Percentiles rank a stretch among this genome's conserved stretches.
Evolutionary conservation across 768 basidiomycete genomes (phyloP).

Genomic region (Cyathus striatus): DNA sequence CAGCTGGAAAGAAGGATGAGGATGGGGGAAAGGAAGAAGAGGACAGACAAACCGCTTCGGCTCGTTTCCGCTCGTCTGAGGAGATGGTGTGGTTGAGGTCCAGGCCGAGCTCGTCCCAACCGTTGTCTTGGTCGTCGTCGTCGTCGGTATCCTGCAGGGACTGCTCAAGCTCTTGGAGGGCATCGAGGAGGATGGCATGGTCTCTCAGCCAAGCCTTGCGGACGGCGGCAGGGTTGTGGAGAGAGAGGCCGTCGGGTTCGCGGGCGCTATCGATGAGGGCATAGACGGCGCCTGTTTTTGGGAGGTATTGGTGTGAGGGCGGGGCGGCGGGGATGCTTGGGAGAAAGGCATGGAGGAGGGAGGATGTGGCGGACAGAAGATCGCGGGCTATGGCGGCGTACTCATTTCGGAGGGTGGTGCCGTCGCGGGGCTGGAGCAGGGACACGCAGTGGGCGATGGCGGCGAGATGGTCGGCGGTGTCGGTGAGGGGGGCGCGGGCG

Average conservation of each 20-base stretch:
- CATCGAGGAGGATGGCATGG: slow-evolving; percentile 56
- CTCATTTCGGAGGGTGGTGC: slow-evolving; percentile 41
- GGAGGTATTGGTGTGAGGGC: slow-evolving; percentile 42
- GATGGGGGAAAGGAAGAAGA: slow-evolving; percentile 2
- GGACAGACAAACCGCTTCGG: slow-evolving; percentile 44
- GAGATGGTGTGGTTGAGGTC: slow-evolving; percentile 40
- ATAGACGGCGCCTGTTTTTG: slow-evolving; percentile 56
- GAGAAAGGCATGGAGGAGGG: slow-evolving; percentile 40
- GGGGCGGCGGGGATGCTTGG: slow-evolving; percentile 18
- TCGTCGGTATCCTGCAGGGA: slow-evolving; percentile 41
- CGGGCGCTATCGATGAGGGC: slow-evolving; percentile 51
- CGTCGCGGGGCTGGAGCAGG: slow-evolving; percentile 40
- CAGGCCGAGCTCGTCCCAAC: slow-evolving; percentile 63
- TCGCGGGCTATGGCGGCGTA: slow-evolving; percentile 30
- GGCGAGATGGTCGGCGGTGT: slow-evolving; percentile 43
- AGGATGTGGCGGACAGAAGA: slow-evolving; percentile 37
- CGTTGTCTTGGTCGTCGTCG: slow-evolving; percentile 39
- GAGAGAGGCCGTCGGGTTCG: slow-evolving; percentile 41
- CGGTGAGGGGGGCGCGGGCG: slow-evolving; percentile 44
- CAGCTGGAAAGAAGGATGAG: slow-evolving; percentile 40
- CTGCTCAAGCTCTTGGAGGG: slow-evolving; percentile 48
- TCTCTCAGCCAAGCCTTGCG: slow-evolving; percentile 45
- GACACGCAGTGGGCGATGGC: slow-evolving; percentile 46
- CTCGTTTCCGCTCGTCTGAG: slow-evolving; percentile 44
- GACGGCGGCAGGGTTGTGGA: slow-evolving; percentile 55